phyloP scores from a whole-genome alignment of 805 yeast species.

The Pachysolen tannophilus region DNA sequence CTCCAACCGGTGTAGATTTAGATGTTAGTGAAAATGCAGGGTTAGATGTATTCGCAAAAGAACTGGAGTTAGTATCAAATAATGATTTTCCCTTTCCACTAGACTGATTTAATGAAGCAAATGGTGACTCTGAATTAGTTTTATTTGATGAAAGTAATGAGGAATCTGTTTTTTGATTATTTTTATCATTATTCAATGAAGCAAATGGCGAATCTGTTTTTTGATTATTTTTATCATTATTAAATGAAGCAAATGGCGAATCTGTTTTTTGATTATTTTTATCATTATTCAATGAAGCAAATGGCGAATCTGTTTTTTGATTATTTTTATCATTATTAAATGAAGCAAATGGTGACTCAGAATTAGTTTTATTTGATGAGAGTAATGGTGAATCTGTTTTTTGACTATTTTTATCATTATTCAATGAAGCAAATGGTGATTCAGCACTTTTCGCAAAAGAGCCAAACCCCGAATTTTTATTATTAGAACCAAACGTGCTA shows the following conservation, averaged over 20 bases:
- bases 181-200: neutral
- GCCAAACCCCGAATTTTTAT: neutral
- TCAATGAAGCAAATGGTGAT: neutral
- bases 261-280: too few species aligned
- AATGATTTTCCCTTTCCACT: too few species aligned
- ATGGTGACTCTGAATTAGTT: constrained; percentile 10
- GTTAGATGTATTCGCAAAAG: too few species aligned
- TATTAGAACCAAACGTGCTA: neutral
- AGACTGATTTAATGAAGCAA: constrained; percentile 11
- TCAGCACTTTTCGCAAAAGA: neutral
- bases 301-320: constrained; percentile 8
- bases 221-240: neutral
- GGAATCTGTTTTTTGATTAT: constrained; percentile 1
- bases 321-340: constrained; percentile 8
- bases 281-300: constrained; percentile 1
- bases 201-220: neutral
- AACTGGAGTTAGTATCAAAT: too few species aligned
- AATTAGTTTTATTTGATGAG: constrained; percentile 10
- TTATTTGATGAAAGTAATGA: constrained; percentile 11
- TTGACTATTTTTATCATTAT: neutral
- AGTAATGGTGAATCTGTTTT: constrained; percentile 11
- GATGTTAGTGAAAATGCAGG: too few species aligned
- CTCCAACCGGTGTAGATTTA: too few species aligned
- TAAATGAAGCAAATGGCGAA: neutral
- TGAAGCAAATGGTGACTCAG: constrained; percentile 9